Conservation (phyloP, 2,329 filamentous ascomycete species). For the Aspergillus tubingensis region DNA sequence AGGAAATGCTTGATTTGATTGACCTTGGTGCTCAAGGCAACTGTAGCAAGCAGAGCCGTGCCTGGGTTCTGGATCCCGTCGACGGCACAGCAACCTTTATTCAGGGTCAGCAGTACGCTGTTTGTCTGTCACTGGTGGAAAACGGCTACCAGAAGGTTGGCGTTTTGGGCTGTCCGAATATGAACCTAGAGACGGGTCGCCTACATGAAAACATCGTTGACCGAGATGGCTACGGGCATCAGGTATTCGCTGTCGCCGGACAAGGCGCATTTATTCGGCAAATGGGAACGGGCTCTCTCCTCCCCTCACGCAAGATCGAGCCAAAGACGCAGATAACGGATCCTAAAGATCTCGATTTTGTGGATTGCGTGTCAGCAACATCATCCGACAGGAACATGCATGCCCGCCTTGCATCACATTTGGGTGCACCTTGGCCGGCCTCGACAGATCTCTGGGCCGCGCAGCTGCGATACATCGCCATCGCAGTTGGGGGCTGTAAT, state of each 20-base stretch:
- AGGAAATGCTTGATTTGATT: constrained; percentile 64
- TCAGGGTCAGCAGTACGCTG: constrained; percentile 62
- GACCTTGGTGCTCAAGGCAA: constrained; percentile 56
- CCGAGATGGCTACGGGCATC: constrained; percentile 49
- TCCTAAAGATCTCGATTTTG: constrained; percentile 44
- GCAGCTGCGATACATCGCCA: constrained; percentile 57
- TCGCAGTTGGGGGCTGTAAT: constrained; percentile 53
- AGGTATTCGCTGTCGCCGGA: constrained; percentile 52
- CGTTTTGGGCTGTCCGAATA: constrained; percentile 64
- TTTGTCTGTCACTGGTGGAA: constrained; percentile 61
- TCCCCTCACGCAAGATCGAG: constrained; percentile 35
- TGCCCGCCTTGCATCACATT: constrained; percentile 39
- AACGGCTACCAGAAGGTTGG: constrained; percentile 60
- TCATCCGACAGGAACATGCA: constrained; percentile 44
- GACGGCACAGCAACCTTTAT: constrained; percentile 67
- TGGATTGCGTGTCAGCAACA: constrained; percentile 44
- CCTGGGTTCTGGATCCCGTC: constrained; percentile 67
- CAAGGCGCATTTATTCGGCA: constrained; percentile 46
- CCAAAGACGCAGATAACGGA: constrained; percentile 27
- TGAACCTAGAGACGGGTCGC: constrained; percentile 45
- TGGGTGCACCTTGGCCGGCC: constrained; percentile 50
- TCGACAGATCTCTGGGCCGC: constrained; percentile 54
- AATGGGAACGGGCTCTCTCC: constrained; percentile 38
- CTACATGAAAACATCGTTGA: constrained; percentile 47
- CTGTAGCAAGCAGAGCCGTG: constrained; percentile 43